Conservation (phyloP, 257 asterid species). For the Marsdenia floribunda region DNA sequence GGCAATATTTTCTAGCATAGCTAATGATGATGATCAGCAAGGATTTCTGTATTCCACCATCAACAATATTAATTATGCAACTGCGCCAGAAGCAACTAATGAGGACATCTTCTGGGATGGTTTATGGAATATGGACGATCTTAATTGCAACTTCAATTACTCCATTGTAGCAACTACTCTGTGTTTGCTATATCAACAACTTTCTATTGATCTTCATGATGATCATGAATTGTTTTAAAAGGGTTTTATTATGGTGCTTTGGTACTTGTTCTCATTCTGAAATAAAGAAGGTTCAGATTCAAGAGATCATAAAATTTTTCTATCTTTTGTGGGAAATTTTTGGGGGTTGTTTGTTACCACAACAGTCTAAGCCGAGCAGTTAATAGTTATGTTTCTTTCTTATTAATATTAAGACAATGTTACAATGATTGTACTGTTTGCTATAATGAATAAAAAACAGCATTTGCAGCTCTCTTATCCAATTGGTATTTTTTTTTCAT, state of each 20-base stretch:
- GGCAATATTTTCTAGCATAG: constrained; percentile 4
- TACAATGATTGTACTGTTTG: too few relatives aligned
- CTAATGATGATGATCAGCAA: constrained; percentile 20
- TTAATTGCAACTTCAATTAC: constrained; percentile 31
- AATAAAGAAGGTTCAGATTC: constrained; percentile 40
- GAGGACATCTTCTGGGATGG: constrained; percentile 59
- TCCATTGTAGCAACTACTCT: constrained; percentile 7
- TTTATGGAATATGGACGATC: constrained; percentile 66
- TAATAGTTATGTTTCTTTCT: too few relatives aligned
- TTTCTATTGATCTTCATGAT: constrained; percentile 23
- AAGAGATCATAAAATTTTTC: neutral
- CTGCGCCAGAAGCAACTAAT: constrained; percentile 30
- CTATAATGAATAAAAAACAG: too few relatives aligned
- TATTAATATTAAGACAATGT: too few relatives aligned
- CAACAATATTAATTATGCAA: constrained; percentile 21
- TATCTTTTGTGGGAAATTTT: neutral
- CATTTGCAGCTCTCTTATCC: too few relatives aligned
- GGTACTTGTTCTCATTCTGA: constrained; percentile 16
- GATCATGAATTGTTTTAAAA: neutral
- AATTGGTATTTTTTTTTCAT: too few relatives aligned
- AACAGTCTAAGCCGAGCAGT: neutral
- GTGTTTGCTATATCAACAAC: too few relatives aligned
- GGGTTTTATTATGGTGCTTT: neutral
- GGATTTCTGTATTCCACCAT: constrained; percentile 35
- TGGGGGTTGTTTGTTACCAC: neutral